A percentile compares a stretch with the other conserved stretches of the same genome.
Conservation (phyloP, 1,284 basidiomycete genomes). For the Gastroboletus turbinatus region DNA sequence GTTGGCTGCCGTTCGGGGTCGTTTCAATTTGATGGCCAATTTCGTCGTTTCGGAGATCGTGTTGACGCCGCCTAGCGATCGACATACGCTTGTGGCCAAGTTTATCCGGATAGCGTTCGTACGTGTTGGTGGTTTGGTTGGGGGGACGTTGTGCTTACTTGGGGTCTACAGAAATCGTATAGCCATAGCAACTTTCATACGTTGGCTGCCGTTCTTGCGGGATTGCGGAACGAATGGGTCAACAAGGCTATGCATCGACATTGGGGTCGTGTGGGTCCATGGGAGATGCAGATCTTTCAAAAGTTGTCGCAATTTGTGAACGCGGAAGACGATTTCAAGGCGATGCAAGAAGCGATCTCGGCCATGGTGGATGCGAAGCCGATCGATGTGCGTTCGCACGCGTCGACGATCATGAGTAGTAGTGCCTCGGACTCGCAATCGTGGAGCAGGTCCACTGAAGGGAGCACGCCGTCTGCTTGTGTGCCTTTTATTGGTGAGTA, state of each 20-base stretch:
- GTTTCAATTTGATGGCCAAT: slow-evolving; percentile 85
- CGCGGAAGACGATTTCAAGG: slow-evolving; percentile 70
- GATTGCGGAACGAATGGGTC: slow-evolving; percentile 74
- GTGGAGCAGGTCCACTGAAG: slow-evolving; percentile 46
- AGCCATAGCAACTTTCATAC: slow-evolving; percentile 78
- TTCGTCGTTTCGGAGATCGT: slow-evolving; percentile 83
- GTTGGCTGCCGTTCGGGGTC: slow-evolving; percentile 74
- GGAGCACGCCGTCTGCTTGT: slow-evolving; percentile 51
- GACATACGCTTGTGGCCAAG: slow-evolving; percentile 70
- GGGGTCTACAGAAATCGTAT: slow-evolving; percentile 72
- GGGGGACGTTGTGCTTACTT: slow-evolving; percentile 6
- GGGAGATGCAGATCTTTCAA: slow-evolving; percentile 75
- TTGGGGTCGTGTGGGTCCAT: slow-evolving; percentile 68
- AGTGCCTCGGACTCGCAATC: slow-evolving; percentile 37
- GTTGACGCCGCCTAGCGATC: slow-evolving; percentile 63
- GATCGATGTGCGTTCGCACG: slow-evolving; percentile 48
- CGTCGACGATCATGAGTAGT: slow-evolving; percentile 50
- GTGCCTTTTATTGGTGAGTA: slow-evolving; percentile 76
- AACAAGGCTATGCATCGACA: slow-evolving; percentile 64
- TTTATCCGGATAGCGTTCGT: slow-evolving; percentile 89
- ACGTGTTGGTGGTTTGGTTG: slow-evolving; percentile 31
- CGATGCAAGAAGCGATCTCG: slow-evolving; percentile 66
- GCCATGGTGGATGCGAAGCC: slow-evolving; percentile 66
- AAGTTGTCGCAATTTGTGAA: slow-evolving; percentile 75
- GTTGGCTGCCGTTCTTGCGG: slow-evolving; percentile 79